Conservation (phyloP, 352 stramenopile genomes). For the Globisporangium uncinulatum region DNA sequence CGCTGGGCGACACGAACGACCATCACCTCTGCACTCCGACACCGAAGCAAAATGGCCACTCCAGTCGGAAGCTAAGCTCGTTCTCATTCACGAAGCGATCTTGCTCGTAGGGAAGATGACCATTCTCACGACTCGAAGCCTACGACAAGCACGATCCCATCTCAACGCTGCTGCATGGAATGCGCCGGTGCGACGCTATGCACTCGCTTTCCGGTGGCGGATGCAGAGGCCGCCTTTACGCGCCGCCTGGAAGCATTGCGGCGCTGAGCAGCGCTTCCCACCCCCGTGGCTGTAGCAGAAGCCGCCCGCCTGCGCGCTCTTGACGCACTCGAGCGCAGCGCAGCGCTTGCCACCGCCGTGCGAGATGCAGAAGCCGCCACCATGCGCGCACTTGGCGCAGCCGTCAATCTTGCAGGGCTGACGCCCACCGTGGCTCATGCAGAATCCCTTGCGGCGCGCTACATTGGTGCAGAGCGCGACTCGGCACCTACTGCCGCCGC, state of each 20-base stretch:
- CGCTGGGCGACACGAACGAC: conserved; percentile 3
- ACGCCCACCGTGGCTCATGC: conserved; percentile 64
- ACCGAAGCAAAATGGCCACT: too few relatives aligned
- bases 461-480: conserved; percentile 43
- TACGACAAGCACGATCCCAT: too few relatives aligned
- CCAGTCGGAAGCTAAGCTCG: too few relatives aligned
- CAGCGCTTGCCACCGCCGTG: conserved; percentile 71
- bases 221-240: conserved; percentile 80
- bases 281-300: conserved; percentile 80
- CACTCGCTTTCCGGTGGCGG: conserved; percentile 47
- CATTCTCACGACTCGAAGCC: too few relatives aligned
- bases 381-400: conserved; percentile 71
- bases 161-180: too few relatives aligned
- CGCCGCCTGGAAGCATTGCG: conserved; percentile 71
- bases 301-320: conserved; percentile 67
- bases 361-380: conserved; percentile 72
- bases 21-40: too few relatives aligned
- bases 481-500: conserved; percentile 80
- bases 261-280: conserved; percentile 62
- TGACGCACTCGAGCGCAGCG: conserved; percentile 39
- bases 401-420: conserved; percentile 69
- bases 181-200: neutral
- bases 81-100: too few relatives aligned
- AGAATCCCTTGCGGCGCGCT: conserved; percentile 65
- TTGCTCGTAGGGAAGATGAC: too few relatives aligned